These are phyloP conservation scores for Neopestalotiopsis rosae DNA, from an alignment of 2,329 filamentous ascomycete species.

Conservation along the genomic window DNA sequence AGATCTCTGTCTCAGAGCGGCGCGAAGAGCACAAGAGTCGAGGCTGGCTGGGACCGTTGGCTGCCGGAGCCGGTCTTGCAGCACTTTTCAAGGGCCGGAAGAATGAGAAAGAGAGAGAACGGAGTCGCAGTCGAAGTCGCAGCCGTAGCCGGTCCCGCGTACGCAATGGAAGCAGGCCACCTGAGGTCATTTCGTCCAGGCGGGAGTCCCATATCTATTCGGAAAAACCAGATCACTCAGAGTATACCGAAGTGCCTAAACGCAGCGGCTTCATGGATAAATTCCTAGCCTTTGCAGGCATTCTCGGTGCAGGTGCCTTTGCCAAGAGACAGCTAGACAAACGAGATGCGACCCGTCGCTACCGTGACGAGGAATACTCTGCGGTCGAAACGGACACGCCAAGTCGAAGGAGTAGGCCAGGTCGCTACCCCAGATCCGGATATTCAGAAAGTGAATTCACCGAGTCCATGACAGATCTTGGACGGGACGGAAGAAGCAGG, in stretches of 20 bases:
- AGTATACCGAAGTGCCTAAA: conserved; percentile 45
- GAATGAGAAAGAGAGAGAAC: conserved; percentile 44
- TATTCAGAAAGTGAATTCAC: conserved; percentile 50
- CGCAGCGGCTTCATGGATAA: conserved; percentile 65
- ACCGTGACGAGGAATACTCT: conserved; percentile 65
- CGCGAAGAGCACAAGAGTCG: conserved; percentile 43
- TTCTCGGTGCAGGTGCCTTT: conserved; percentile 67
- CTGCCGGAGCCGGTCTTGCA: conserved; percentile 55
- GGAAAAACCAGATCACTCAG: conserved; percentile 71
- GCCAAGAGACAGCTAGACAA: conserved; percentile 63
- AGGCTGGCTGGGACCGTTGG: conserved; percentile 57
- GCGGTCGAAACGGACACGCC: conserved; percentile 68
- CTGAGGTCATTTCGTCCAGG: conserved; percentile 59
- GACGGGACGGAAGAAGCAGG: conserved; percentile 34
- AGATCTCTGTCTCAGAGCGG: conserved; percentile 46
- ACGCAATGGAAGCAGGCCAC: conserved; percentile 32
- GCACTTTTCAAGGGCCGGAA: conserved; percentile 53
- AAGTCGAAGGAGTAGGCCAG: conserved; percentile 44
- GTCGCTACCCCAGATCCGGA: conserved; percentile 35
- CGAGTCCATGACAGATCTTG: conserved; percentile 50
- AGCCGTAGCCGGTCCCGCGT: conserved; percentile 36
- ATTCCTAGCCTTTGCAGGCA: conserved; percentile 64
- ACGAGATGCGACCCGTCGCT: conserved; percentile 45
- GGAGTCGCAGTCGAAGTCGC: conserved; percentile 41
- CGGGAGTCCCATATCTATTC: conserved; percentile 62